Percentiles rank a stretch among this genome's conserved stretches.
Conservation (phyloP, 78 protist genomes). For the Creolimax fragrantissima region DNA sequence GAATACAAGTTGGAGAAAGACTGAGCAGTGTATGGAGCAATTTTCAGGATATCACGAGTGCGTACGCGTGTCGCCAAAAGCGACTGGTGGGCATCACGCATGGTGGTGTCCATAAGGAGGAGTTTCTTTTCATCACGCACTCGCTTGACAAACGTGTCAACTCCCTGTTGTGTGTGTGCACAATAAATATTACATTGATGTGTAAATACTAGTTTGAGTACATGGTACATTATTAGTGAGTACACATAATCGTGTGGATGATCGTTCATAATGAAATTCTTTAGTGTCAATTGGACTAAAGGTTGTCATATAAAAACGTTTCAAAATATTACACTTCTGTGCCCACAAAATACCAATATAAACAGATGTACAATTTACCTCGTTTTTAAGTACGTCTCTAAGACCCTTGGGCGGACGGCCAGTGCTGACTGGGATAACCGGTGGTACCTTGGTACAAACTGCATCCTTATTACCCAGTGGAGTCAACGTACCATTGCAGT, state of each 20-base stretch:
- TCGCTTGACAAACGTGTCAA: slow-evolving; percentile 46
- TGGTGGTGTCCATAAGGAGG: slow-evolving; percentile 58
- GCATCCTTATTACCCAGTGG: neutral
- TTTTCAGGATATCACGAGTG: slow-evolving; percentile 45
- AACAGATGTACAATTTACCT: too few species aligned
- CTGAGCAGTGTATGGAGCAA: slow-evolving; percentile 49
- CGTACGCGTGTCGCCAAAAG: slow-evolving; percentile 80
- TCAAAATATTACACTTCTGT: too few species aligned
- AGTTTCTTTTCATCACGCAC: slow-evolving; percentile 16
- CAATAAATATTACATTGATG: neutral
- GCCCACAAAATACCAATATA: too few species aligned
- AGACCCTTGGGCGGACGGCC: neutral
- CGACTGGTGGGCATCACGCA: slow-evolving; percentile 84
- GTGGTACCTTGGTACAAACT: neutral
- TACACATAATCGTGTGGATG: too few species aligned
- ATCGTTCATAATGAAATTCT: neutral
- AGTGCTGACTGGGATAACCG: neutral
- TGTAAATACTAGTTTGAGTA: neutral
- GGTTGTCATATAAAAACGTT: too few species aligned
- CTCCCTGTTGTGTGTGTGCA: slow-evolving; percentile 36
- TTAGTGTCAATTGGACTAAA: too few species aligned
- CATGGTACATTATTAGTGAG: neutral
- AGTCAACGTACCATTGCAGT: slow-evolving; percentile 36
- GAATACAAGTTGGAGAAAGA: neutral
- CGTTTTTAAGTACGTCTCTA: too few species aligned